phyloP scores from a whole-genome alignment of 257 asterid genomes.

The Coffea eugenioides region DNA sequence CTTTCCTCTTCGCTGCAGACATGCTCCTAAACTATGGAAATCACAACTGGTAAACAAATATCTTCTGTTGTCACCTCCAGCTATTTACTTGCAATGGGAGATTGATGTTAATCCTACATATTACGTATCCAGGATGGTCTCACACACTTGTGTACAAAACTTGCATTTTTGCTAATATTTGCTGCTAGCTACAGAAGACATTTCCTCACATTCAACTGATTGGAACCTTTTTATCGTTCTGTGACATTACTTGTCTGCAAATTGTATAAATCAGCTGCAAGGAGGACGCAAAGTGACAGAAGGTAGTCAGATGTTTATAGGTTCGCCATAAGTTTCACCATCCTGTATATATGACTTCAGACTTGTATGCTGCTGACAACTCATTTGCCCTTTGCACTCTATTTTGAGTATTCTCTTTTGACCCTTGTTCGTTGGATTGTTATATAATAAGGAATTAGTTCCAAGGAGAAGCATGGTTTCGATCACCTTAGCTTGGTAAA shows the following conservation, averaged over 20 bases:
- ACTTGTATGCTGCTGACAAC: not conserved
- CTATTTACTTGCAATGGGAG: not conserved
- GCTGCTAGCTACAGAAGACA: not conserved
- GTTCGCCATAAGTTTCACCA: not conserved
- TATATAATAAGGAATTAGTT: not conserved
- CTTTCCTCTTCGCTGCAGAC: slow-evolving; percentile 50
- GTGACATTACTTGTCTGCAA: not conserved
- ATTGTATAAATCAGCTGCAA: not conserved
- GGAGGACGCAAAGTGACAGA: not conserved
- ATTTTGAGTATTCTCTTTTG: not conserved
- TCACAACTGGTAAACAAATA: not conserved
- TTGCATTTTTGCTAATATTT: not conserved
- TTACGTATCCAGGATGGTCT: not conserved
- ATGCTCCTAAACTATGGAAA: slow-evolving; percentile 38
- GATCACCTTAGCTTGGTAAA: not conserved
- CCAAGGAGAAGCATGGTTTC: not conserved
- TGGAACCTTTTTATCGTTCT: not conserved
- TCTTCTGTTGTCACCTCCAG: not conserved
- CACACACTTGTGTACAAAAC: not conserved
- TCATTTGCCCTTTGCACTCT: not conserved
- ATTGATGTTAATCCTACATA: not conserved
- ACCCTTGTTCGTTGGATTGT: not conserved
- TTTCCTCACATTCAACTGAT: not conserved
- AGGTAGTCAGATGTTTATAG: not conserved
- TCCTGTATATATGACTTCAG: slow-evolving; percentile 11